Conservation (phyloP, 371 early-diverging fungal genomes). For the Rhizopus microsporus region DNA sequence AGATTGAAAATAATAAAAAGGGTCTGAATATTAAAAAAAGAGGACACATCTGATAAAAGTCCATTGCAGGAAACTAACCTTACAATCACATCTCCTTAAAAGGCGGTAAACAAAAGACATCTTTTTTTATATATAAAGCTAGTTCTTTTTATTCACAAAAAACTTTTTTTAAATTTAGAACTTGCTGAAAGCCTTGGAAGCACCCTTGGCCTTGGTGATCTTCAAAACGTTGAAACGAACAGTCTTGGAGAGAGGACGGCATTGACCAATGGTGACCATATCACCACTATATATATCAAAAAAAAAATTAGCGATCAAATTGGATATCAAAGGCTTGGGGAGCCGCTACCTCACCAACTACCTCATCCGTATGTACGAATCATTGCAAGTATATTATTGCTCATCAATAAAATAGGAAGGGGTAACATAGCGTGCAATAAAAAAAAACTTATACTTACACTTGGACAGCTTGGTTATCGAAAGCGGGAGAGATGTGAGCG, state of each 20-base stretch:
- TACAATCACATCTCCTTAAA: not conserved
- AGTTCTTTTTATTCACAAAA: not conserved
- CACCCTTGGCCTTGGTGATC: constrained; percentile 90
- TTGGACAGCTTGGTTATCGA: constrained; percentile 87
- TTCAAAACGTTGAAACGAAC: constrained; percentile 99
- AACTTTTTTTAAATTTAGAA: constrained; percentile 69
- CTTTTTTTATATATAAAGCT: not conserved
- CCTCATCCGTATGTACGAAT: constrained; percentile 45
- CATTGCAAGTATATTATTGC: constrained; percentile 4
- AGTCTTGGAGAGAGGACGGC: constrained; percentile 98
- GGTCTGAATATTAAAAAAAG: not conserved
- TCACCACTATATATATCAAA: constrained; percentile 71
- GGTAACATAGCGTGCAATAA: not conserved
- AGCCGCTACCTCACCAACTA: constrained; percentile 65
- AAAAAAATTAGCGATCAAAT: constrained; percentile 9
- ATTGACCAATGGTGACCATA: constrained; percentile 96
- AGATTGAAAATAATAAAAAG: not conserved
- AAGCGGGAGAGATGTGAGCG: constrained; percentile 98
- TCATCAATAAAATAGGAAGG: constrained; percentile 2
- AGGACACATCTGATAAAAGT: not conserved
- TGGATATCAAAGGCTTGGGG: constrained; percentile 62
- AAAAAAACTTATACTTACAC: constrained; percentile 36
- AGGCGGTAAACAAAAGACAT: not conserved
- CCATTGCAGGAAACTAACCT: not conserved
- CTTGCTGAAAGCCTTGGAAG: constrained; percentile 93